Conservation (phyloP, 306 rosid genomes). For the Ceratonia siliqua region DNA sequence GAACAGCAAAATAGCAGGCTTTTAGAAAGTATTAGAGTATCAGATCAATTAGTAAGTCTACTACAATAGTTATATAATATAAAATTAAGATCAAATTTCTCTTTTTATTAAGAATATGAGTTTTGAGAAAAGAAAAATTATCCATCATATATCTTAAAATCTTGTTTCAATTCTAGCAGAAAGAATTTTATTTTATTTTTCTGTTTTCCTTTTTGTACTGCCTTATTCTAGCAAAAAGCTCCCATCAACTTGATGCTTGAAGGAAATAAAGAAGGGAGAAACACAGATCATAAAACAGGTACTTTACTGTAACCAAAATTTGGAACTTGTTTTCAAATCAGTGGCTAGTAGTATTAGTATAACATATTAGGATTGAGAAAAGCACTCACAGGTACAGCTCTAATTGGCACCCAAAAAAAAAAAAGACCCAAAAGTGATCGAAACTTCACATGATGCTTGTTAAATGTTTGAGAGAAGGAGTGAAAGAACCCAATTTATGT, state of each 20-base stretch:
- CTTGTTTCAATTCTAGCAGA: not conserved
- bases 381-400: slow-evolving; percentile 31
- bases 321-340: slow-evolving; percentile 7
- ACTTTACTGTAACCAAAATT: not conserved
- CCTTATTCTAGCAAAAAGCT: not conserved
- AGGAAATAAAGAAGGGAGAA: not conserved
- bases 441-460: slow-evolving; percentile 49
- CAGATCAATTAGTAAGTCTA: not conserved
- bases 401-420: not conserved
- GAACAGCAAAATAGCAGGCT: not conserved
- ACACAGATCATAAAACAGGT: not conserved
- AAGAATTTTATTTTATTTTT: not conserved
- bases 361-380: slow-evolving; percentile 39
- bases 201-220: not conserved
- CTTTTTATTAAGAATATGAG: not conserved
- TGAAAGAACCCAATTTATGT: slow-evolving; percentile 22
- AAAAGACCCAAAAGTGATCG: slow-evolving; percentile 24
- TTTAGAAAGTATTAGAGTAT: not conserved
- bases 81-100: not conserved
- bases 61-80: not conserved
- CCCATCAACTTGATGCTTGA: not conserved
- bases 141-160: not conserved
- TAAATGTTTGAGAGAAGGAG: slow-evolving; percentile 33
- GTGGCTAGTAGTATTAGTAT: not conserved
- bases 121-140: not conserved